These are phyloP conservation scores for Camellia lanceoleosa DNA, from an alignment of 148 eudicot genomes.

Conservation along the genomic window DNA sequence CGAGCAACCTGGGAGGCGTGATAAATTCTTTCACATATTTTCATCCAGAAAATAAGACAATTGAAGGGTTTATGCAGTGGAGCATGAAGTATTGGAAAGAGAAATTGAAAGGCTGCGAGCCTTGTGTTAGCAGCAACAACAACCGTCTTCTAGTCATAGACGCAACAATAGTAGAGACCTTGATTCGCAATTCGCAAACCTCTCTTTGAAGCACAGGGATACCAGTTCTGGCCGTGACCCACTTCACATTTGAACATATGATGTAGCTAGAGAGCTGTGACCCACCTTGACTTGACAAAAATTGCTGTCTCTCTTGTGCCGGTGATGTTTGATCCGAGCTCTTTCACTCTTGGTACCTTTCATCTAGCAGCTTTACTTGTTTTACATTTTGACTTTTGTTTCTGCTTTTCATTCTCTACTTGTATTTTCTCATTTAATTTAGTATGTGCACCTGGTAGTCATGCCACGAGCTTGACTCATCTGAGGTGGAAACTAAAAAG, in stretches of 20 bases:
- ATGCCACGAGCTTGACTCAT: conserved; percentile 48
- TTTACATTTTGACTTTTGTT: conserved; percentile 15
- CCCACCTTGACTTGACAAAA: conserved; percentile 20
- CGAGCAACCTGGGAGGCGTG: no score
- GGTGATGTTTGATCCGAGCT: conserved; percentile 19
- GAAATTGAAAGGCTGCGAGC: conserved; percentile 69
- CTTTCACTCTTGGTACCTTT: conserved; percentile 28
- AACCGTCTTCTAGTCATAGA: conserved; percentile 53
- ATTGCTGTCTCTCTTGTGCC: conserved; percentile 20
- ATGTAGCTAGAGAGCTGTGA: conserved; percentile 16
- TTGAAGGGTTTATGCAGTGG: conserved; percentile 47
- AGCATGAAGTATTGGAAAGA: conserved; percentile 79
- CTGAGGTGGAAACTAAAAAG: conserved; percentile 61
- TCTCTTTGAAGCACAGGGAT: conserved; percentile 61
- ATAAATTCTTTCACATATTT: not conserved
- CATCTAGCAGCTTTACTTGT: conserved; percentile 27
- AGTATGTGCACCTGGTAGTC: conserved; percentile 80
- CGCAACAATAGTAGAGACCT: conserved; percentile 72
- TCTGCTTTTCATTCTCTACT: conserved; percentile 3
- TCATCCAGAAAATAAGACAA: not conserved
- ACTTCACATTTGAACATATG: conserved; percentile 44
- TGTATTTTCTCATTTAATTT: conserved; percentile 13
- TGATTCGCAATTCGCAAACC: conserved; percentile 69
- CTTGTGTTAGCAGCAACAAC: conserved; percentile 48
- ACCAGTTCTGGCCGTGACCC: conserved; percentile 49